A percentile compares a stretch with the other conserved stretches of the same genome.
phyloP scores from a whole-genome alignment of 2,329 filamentous ascomycete genomes.

The Botrytis deweyae region DNA sequence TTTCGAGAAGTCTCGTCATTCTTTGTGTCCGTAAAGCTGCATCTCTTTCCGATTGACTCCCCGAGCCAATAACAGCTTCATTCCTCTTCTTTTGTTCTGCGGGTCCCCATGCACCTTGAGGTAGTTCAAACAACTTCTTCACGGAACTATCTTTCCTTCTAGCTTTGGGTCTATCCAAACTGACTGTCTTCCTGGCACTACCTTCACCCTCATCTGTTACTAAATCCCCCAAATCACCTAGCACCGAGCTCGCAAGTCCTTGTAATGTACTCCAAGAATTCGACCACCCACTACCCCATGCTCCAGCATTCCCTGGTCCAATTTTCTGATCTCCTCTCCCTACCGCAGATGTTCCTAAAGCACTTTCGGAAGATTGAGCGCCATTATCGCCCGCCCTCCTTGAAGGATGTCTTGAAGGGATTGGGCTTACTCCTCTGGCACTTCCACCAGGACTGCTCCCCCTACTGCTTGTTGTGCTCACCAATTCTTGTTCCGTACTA shows the following conservation, averaged over 20 bases:
- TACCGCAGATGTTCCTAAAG: constrained; percentile 8
- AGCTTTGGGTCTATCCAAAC: constrained; percentile 20
- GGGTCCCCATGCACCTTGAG: constrained; percentile 37
- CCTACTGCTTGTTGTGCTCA: constrained; percentile 33
- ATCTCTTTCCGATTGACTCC: constrained; percentile 54
- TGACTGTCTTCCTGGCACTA: constrained; percentile 13
- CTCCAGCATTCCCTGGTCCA: constrained; percentile 17
- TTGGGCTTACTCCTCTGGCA: constrained; percentile 50
- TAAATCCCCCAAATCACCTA: constrained; percentile 30
- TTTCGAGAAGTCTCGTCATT: constrained; percentile 60
- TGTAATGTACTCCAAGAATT: constrained; percentile 38
- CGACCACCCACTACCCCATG: constrained; percentile 32
- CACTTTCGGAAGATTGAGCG: constrained; percentile 1
- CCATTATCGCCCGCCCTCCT: constrained; percentile 19
- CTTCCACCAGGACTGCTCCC: constrained; percentile 40
- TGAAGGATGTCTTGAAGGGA: constrained; percentile 46
- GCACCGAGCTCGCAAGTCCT: constrained; percentile 38
- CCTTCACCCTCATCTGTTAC: constrained; percentile 27
- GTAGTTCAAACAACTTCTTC: constrained; percentile 26
- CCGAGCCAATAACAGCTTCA: constrained; percentile 48
- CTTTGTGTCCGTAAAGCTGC: constrained; percentile 55
- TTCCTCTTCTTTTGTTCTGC: constrained; percentile 27
- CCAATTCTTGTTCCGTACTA: constrained; percentile 37
- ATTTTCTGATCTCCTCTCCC: constrained; percentile 7
- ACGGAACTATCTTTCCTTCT: constrained; percentile 24